Evolutionary conservation across 441 rosid genomes (phyloP).

Genomic region (Erodium chrysanthum): DNA sequence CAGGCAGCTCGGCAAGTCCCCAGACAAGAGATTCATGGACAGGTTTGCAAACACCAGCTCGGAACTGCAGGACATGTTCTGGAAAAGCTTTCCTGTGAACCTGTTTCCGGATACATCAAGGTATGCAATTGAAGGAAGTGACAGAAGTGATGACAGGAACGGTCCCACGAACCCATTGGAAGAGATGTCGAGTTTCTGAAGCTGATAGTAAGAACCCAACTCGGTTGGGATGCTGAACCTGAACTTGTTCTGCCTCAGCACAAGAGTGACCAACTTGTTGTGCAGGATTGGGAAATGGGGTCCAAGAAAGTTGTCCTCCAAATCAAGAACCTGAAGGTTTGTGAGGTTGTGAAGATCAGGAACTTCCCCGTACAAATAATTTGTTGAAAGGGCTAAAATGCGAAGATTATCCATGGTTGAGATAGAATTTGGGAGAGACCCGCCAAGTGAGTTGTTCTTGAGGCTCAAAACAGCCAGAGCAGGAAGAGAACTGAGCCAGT

Average conservation of each 20-base stretch:
- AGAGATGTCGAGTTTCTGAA: constrained; percentile 47
- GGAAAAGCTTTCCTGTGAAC: constrained; percentile 37
- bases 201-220: constrained; percentile 31
- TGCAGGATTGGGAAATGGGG: constrained; percentile 41
- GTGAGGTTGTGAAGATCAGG: constrained; percentile 35
- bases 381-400: constrained; percentile 30
- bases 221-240: constrained; percentile 33
- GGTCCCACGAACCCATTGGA: constrained; percentile 47
- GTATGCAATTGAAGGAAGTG: constrained; percentile 38
- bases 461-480: constrained; percentile 41
- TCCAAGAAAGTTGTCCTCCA: constrained; percentile 39
- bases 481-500: constrained; percentile 31
- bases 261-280: constrained; percentile 27
- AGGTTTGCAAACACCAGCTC: constrained; percentile 35
- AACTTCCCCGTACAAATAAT: constrained; percentile 39
- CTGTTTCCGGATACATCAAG: constrained; percentile 43
- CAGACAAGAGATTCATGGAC: constrained; percentile 43
- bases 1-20: constrained; percentile 44
- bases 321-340: constrained; percentile 50
- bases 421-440: constrained; percentile 38
- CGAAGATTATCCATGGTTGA: constrained; percentile 30
- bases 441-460: constrained; percentile 42
- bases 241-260: constrained; percentile 43
- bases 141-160: constrained; percentile 31
- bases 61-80: constrained; percentile 42